Percentiles rank a stretch among this genome's conserved stretches.
These are phyloP conservation scores for Suhomyces wounanorum DNA, from an alignment of 1,139 yeast species.

Conservation along the genomic window DNA sequence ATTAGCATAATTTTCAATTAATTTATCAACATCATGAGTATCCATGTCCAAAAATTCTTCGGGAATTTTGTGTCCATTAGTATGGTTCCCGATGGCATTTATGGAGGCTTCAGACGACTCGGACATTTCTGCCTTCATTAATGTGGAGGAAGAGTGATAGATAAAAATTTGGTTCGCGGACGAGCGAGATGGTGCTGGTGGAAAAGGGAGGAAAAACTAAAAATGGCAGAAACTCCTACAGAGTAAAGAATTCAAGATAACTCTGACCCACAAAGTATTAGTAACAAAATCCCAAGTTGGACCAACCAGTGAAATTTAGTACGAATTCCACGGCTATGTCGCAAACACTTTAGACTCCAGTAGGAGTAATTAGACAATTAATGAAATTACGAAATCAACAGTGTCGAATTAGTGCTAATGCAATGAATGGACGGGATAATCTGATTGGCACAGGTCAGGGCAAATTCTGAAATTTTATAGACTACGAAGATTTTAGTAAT, in stretches of 20 bases:
- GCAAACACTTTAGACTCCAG: not conserved
- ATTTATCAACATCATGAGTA: slow-evolving; percentile 1
- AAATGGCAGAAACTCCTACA: not conserved
- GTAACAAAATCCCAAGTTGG: not conserved
- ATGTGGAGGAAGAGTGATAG: slow-evolving; percentile 1
- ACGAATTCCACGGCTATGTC: not conserved
- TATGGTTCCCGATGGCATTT: not conserved
- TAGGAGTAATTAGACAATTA: not conserved
- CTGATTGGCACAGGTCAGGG: not conserved
- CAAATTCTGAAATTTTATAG: not conserved
- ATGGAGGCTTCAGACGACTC: slow-evolving; percentile 1
- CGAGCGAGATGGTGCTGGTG: slow-evolving; percentile 6
- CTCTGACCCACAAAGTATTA: not conserved
- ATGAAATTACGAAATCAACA: not conserved
- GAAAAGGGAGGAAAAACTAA: slow-evolving; percentile 1
- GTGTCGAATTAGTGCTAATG: not conserved
- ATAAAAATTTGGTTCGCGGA: slow-evolving; percentile 7
- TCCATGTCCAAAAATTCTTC: not conserved
- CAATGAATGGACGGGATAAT: not conserved
- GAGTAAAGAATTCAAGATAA: not conserved
- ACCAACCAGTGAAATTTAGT: not conserved
- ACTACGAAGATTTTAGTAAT: not conserved
- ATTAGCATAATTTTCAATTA: not conserved
- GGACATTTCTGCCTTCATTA: slow-evolving; percentile 6
- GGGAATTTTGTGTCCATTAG: slow-evolving; percentile 3